phyloP scores from a whole-genome alignment of 148 eudicot species.

The Dysphania ambrosioides region DNA sequence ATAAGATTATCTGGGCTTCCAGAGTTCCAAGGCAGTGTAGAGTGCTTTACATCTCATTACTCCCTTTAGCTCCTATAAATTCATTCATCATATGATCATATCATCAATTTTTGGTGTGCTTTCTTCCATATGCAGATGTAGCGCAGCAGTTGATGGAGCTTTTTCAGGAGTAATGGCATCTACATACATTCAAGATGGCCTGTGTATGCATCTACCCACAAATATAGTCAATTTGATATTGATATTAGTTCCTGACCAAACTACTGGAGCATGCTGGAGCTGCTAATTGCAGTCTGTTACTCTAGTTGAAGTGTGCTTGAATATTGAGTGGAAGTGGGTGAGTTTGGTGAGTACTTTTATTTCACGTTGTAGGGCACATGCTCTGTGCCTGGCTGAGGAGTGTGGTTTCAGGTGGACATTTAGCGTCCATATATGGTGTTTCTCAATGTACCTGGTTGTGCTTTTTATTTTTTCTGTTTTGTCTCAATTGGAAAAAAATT shows the following conservation, averaged over 20 bases:
- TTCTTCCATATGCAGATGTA: slow-evolving; percentile 52
- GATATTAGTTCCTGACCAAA: neutral
- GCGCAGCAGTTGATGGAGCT: slow-evolving; percentile 73
- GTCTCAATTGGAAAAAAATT: too few relatives aligned
- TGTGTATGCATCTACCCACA: slow-evolving; percentile 10
- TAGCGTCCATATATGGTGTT: neutral
- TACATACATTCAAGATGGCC: slow-evolving; percentile 3
- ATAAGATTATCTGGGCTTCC: neutral
- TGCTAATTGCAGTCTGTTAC: neutral
- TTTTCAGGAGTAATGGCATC: slow-evolving; percentile 28
- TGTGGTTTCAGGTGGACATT: neutral
- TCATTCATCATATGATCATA: neutral
- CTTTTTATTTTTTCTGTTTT: neutral
- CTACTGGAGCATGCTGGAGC: slow-evolving; percentile 8
- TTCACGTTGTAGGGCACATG: neutral
- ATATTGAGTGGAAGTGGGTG: neutral
- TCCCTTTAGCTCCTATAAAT: neutral
- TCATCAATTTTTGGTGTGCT: neutral
- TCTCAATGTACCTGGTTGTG: neutral
- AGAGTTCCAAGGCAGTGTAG: neutral
- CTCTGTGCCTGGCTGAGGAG: neutral
- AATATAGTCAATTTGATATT: neutral
- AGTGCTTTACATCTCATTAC: neutral
- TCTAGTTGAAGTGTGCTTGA: neutral
- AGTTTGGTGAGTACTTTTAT: neutral